A percentile compares a stretch with the other conserved stretches of the same genome.
Evolutionary conservation across 805 yeast species (phyloP).

Genomic region (Myxozyma melibiosi): DNA sequence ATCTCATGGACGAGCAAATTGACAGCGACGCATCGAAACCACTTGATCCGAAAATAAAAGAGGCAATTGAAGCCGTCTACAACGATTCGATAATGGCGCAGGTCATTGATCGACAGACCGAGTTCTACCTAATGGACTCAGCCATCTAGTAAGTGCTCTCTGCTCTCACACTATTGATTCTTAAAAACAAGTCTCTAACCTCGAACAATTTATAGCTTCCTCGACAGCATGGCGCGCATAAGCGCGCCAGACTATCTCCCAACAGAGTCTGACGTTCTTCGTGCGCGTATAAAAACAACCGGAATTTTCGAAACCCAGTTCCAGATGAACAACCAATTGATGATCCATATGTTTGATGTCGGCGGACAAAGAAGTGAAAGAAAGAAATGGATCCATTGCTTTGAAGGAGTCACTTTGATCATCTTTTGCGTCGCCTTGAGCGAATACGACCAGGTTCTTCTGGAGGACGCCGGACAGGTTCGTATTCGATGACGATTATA

Average conservation of each 20-base stretch:
- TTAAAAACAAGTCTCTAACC: background rate
- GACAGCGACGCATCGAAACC: conserved; percentile 53
- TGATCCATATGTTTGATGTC: conserved; percentile 74
- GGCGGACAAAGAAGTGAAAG: conserved; percentile 97
- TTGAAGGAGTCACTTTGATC: conserved; percentile 86
- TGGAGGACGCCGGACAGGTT: conserved; percentile 67
- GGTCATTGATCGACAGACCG: conserved; percentile 60
- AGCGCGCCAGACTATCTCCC: conserved; percentile 66
- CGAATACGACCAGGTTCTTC: conserved; percentile 83
- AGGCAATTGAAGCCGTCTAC: conserved; percentile 57
- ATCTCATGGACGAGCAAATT: conserved; percentile 25
- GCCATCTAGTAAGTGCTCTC: conserved; percentile 55
- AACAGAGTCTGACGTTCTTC: conserved; percentile 70
- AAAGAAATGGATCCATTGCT: conserved; percentile 96
- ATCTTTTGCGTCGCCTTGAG: conserved; percentile 90
- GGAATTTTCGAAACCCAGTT: conserved; percentile 86
- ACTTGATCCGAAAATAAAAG: conserved; percentile 55
- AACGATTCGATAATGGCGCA: conserved; percentile 58
- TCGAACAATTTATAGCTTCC: conserved; percentile 47
- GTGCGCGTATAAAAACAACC: conserved; percentile 89
- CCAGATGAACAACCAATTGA: conserved; percentile 66
- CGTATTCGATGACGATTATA: too few relatives aligned
- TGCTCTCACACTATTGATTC: background rate
- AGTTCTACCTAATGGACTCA: conserved; percentile 83
- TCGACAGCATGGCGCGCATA: conserved; percentile 66